Percentiles rank a stretch among this genome's conserved stretches.
phyloP scores from a whole-genome alignment of 2,329 filamentous ascomycete species.

The Ampelomyces quisqualis region DNA sequence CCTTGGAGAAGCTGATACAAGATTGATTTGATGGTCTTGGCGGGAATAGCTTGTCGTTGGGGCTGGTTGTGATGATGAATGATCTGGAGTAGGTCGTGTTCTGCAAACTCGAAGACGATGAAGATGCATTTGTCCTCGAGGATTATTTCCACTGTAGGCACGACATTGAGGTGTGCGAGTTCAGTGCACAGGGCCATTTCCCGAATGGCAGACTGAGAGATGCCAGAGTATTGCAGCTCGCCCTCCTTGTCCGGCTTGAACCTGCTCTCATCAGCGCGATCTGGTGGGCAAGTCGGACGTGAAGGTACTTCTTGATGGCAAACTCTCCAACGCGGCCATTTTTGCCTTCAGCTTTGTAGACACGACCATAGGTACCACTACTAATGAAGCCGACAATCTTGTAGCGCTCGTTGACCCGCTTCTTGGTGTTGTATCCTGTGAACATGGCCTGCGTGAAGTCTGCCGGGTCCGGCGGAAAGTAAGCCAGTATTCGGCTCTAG shows the following conservation, averaged over 20 bases:
- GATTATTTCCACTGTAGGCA: constrained; percentile 90
- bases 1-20: constrained; percentile 95
- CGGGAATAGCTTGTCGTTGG: constrained; percentile 82
- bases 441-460: constrained; percentile 43
- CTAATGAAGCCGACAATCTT: constrained; percentile 98
- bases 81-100: constrained; percentile 95
- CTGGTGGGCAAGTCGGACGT: constrained; percentile 1
- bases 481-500: background rate
- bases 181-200: constrained; percentile 98
- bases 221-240: constrained; percentile 94
- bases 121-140: constrained; percentile 98
- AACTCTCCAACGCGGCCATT: constrained; percentile 77
- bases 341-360: constrained; percentile 88
- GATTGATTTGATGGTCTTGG: constrained; percentile 86
- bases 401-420: constrained; percentile 88
- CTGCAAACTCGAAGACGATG: constrained; percentile 98
- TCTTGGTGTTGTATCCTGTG: constrained; percentile 65
- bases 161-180: constrained; percentile 82
- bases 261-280: constrained; percentile 41
- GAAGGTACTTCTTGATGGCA: constrained; percentile 87
- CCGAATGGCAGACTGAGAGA: constrained; percentile 93
- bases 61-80: constrained; percentile 96
- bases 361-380: constrained; percentile 94
- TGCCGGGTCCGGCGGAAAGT: constrained; percentile 21
- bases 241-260: constrained; percentile 99